Conservation (phyloP, 768 basidiomycete genomes). For the Mycena sanguinolenta region DNA sequence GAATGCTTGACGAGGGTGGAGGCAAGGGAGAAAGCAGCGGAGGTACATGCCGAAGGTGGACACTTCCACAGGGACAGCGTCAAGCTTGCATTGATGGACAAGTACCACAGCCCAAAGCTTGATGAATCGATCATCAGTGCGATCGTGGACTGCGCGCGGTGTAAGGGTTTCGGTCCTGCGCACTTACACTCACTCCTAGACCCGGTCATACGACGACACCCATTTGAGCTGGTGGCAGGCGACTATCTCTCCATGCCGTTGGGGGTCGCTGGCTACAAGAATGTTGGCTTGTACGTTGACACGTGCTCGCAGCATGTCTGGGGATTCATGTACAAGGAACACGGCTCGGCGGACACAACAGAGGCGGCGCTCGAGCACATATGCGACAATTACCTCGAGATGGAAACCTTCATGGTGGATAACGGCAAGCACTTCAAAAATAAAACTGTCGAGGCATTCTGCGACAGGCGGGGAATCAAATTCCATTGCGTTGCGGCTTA, state of each 20-base stretch:
- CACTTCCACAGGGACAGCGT: neutral
- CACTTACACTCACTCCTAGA: constrained; percentile 40
- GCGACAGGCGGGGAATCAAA: constrained; percentile 25
- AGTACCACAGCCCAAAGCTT: neutral
- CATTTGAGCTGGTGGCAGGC: constrained; percentile 6
- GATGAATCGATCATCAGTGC: constrained; percentile 1
- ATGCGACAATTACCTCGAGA: constrained; percentile 17
- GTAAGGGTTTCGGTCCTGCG: constrained; percentile 42
- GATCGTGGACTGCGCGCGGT: constrained; percentile 39
- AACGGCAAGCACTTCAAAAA: constrained; percentile 44
- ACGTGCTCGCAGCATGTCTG: constrained; percentile 33
- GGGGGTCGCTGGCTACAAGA: constrained; percentile 39
- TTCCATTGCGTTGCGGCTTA: constrained; percentile 34
- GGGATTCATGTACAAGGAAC: constrained; percentile 34
- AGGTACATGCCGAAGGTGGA: neutral
- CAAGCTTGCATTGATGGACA: neutral
- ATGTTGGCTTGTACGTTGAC: constrained; percentile 38
- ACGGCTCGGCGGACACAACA: constrained; percentile 10
- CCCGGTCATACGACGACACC: constrained; percentile 4
- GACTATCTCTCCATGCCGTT: constrained; percentile 38
- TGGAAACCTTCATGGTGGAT: constrained; percentile 42
- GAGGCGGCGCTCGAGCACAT: constrained; percentile 36
- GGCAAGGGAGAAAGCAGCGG: constrained; percentile 14
- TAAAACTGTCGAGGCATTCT: constrained; percentile 31
- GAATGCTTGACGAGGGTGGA: constrained; percentile 18